Evolutionary conservation across 306 rosid species (phyloP).

Genomic region (Hylodesmum podocarpum): DNA sequence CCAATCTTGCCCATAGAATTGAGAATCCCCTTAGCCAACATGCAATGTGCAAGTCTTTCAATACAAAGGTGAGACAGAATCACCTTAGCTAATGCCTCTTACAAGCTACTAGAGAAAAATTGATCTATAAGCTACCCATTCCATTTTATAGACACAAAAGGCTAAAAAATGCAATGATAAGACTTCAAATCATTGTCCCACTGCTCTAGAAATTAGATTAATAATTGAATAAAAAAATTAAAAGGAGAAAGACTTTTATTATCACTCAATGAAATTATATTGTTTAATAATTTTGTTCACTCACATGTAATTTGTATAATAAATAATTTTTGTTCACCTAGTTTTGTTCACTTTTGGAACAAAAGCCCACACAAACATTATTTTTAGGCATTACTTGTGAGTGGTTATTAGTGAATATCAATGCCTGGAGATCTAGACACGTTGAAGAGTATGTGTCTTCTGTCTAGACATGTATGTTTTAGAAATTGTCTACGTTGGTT

Average conservation of each 20-base stretch:
- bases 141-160: too few species aligned
- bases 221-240: not conserved
- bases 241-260: too few species aligned
- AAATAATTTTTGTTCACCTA: too few species aligned
- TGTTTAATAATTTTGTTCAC: too few species aligned
- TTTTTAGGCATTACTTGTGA: not conserved
- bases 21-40: not conserved
- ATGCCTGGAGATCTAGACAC: not conserved
- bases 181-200: not conserved
- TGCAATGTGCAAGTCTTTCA: not conserved
- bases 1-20: not conserved
- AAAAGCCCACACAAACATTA: not conserved
- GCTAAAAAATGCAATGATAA: not conserved
- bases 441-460: not conserved
- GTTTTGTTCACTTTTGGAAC: not conserved
- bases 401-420: not conserved
- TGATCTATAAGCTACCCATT: too few species aligned
- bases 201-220: not conserved
- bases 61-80: not conserved
- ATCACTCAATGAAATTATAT: too few species aligned
- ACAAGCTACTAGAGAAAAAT: too few species aligned
- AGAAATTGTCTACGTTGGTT: not conserved
- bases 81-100: not conserved
- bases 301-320: too few species aligned
- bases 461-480: not conserved